phyloP scores from a whole-genome alignment of 2,329 filamentous ascomycete genomes.

The Pseudogymnoascus sp. region DNA sequence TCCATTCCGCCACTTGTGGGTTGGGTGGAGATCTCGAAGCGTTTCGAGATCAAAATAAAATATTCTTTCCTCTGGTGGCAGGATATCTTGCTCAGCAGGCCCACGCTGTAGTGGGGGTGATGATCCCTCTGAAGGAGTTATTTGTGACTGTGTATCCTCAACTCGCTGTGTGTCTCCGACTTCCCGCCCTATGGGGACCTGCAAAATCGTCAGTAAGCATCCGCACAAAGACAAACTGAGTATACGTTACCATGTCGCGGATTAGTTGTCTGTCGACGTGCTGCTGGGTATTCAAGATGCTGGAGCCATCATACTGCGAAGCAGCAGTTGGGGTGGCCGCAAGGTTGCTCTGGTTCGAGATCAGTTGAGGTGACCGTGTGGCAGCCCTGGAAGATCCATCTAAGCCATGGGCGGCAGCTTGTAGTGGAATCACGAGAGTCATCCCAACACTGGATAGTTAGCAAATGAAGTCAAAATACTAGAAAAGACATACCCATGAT shows the following conservation, averaged over 20 bases:
- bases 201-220: background rate
- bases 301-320: background rate
- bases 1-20: background rate
- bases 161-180: background rate
- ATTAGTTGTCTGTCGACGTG: background rate
- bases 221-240: background rate
- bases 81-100: background rate
- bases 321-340: too few relatives aligned
- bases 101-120: background rate
- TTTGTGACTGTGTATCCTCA: background rate
- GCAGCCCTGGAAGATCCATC: background rate
- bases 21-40: background rate
- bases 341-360: background rate
- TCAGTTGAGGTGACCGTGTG: background rate
- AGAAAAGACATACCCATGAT: background rate
- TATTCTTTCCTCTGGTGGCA: background rate
- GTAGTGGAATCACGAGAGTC: background rate
- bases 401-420: too few relatives aligned
- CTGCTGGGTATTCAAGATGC: background rate
- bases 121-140: background rate
- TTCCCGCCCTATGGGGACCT: background rate
- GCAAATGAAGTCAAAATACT: background rate
- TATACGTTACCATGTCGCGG: background rate
- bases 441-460: background rate
- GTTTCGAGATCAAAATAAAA: background rate